phyloP scores from a whole-genome alignment of 441 rosid genomes.

The Lepidium campestre region DNA sequence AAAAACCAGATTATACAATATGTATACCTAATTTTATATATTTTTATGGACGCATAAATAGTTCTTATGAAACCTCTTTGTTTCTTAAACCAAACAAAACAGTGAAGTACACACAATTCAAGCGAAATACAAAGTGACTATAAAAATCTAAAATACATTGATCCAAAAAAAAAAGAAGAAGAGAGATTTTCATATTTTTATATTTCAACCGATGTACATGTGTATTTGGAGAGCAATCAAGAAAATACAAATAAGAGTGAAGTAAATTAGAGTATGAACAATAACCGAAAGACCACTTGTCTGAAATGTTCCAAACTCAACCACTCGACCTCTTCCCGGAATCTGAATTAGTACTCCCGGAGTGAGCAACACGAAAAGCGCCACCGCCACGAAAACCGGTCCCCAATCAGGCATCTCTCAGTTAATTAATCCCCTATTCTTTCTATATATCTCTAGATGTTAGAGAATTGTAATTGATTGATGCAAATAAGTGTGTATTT shows the following conservation, averaged over 20 bases:
- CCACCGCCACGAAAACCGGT: conserved; percentile 49
- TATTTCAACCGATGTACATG: conserved; percentile 45
- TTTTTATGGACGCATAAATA: neutral
- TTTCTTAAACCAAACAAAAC: conserved; percentile 9
- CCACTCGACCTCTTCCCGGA: conserved; percentile 47
- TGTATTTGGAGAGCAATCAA: conserved; percentile 72
- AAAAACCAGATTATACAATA: neutral
- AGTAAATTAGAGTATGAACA: conserved; percentile 73
- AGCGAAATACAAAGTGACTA: neutral
- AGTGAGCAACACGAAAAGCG: conserved; percentile 58
- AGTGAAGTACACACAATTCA: neutral
- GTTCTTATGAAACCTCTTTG: neutral
- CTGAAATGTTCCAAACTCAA: conserved; percentile 88
- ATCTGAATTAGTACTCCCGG: conserved; percentile 84
- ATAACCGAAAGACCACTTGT: conserved; percentile 81
- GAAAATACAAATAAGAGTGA: conserved; percentile 71
- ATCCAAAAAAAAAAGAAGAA: neutral
- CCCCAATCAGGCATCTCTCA: conserved; percentile 59
- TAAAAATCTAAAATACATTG: neutral
- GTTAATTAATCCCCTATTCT: neutral
- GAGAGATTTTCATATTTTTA: neutral
- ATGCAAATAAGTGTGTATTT: conserved; percentile 4
- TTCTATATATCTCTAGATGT: neutral
- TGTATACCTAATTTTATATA: neutral
- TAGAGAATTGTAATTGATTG: neutral